These are phyloP conservation scores for Metahyphopichia silvanorum DNA, from an alignment of 805 yeast species.

Conservation along the genomic window DNA sequence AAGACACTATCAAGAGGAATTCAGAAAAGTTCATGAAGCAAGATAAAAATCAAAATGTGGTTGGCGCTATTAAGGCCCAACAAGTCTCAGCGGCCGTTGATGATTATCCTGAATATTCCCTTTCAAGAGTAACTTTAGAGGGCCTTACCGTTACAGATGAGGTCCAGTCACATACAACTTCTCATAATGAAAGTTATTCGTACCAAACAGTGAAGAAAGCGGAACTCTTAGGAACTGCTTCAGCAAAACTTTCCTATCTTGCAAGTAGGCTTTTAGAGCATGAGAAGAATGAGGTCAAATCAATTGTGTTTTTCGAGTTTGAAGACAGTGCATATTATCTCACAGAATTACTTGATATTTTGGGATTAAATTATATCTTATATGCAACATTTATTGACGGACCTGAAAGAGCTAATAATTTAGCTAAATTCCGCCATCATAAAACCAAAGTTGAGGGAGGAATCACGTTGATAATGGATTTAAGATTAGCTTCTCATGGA, in stretches of 20 bases:
- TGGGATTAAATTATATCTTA: conserved; percentile 59
- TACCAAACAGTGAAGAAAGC: conserved; percentile 27
- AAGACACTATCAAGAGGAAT: conserved; percentile 32
- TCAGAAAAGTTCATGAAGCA: conserved; percentile 34
- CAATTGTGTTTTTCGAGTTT: conserved; percentile 65
- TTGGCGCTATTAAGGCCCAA: conserved; percentile 6
- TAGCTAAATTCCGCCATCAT: conserved; percentile 47
- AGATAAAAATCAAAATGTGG: conserved; percentile 30
- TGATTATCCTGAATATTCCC: conserved; percentile 5
- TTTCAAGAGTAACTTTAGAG: conserved; percentile 14
- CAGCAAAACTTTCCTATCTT: conserved; percentile 61
- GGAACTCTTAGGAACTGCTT: conserved; percentile 55
- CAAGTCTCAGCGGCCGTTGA: conserved; percentile 8
- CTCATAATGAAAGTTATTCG: conserved; percentile 7
- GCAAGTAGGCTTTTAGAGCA: conserved; percentile 53
- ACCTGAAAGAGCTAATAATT: conserved; percentile 48
- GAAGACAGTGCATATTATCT: conserved; percentile 69
- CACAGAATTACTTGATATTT: conserved; percentile 58
- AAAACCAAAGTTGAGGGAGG: conserved; percentile 38
- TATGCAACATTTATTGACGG: conserved; percentile 61
- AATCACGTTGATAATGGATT: conserved; percentile 60
- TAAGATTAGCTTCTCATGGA: conserved; percentile 67
- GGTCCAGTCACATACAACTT: conserved; percentile 16
- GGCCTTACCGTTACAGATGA: conserved; percentile 19
- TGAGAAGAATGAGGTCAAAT: conserved; percentile 44